Conservation (phyloP, 2,329 filamentous ascomycete species). For the Epichloe aotearoae region DNA sequence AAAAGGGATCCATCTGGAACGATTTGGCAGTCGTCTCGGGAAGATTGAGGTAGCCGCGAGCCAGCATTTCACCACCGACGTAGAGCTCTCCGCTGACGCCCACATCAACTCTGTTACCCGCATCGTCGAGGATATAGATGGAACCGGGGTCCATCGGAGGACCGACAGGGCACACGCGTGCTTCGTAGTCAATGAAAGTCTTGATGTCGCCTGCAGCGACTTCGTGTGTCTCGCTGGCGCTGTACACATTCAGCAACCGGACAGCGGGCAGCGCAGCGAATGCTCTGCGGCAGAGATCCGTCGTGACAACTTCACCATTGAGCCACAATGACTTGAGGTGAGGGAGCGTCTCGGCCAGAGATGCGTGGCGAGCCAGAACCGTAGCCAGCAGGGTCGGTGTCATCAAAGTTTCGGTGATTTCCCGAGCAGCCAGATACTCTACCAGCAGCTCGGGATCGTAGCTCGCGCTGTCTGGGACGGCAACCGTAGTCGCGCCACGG, state of each 20-base stretch:
- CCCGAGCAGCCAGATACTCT: conserved; percentile 50
- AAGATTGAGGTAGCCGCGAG: conserved; percentile 67
- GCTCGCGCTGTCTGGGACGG: conserved; percentile 62
- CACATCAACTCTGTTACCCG: conserved; percentile 46
- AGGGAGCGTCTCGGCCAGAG: conserved; percentile 50
- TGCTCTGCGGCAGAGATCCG: conserved; percentile 58
- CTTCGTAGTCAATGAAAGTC: conserved; percentile 49
- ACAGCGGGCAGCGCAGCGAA: conserved; percentile 54
- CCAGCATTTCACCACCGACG: conserved; percentile 60
- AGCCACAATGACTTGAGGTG: conserved; percentile 61
- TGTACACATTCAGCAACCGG: conserved; percentile 67
- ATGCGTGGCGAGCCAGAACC: conserved; percentile 55
- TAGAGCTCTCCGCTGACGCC: conserved; percentile 61
- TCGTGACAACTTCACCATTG: conserved; percentile 72
- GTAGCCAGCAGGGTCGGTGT: conserved; percentile 68
- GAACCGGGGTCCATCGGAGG: conserved; percentile 53
- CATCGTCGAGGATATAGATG: conserved; percentile 60
- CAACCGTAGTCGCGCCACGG: conserved; percentile 62
- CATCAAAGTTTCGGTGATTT: conserved; percentile 71
- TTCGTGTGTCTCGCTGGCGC: conserved; percentile 71
- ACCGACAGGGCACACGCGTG: conserved; percentile 60
- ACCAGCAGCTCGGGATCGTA: conserved; percentile 67
- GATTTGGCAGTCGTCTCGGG: conserved; percentile 63
- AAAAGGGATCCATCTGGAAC: conserved; percentile 55
- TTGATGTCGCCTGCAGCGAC: conserved; percentile 64